Base-by-base conservation (phyloP, 2,329 filamentous ascomycete genomes). In the Setomelanomma holmii region DNA sequence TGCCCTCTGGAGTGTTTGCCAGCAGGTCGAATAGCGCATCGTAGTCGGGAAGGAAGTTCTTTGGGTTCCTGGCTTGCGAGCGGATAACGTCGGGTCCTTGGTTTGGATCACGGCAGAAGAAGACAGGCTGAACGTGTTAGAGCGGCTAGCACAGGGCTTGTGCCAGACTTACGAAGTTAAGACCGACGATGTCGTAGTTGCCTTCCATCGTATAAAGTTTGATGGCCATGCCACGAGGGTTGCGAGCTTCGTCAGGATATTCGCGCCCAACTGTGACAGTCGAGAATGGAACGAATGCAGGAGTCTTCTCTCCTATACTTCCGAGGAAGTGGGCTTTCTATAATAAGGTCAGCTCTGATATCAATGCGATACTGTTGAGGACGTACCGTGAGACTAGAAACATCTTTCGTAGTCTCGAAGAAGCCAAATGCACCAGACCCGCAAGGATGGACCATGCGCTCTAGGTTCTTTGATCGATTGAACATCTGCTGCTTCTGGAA, bases 401-500 rank as follows among this genome's bases (percentile, higher is more conserved):
- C 69, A 49, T 75, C 66, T 40, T 74, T 73, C 6, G 78, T 82
- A 40, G 71, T 68, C 56, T 80, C 78, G 48, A 81, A 81, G 53
- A 76, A 77, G 4, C 78, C 78, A 55, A 77, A 82, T 19, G 75
- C 80, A 40, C 77, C 80, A 49, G 69, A 73, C 19, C 75, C 75
- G 49, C 74, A 72, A 39, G 78, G 70, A 64, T 79, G 64, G 23
- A 77, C 74, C 72, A 76, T 79, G 22, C 66, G 64, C 52, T 69
- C 80, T 3, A 83, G 74, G 35, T 75, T 78, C 69, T 82, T 82
- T n/a, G 78, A 81, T n/a, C 81, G 75, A 55, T 84, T 84, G 74
- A 84, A 84, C 16, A 76, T 75, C 67, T 83, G 81, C 67, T 83
- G 80, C 67, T 83, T 83, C 40, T 84, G 80, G 52, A 84, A 75